These are phyloP conservation scores for Ceratorhiza oryzae-sativae DNA, from an alignment of 1,284 basidiomycete genomes.

Conservation along the genomic window DNA sequence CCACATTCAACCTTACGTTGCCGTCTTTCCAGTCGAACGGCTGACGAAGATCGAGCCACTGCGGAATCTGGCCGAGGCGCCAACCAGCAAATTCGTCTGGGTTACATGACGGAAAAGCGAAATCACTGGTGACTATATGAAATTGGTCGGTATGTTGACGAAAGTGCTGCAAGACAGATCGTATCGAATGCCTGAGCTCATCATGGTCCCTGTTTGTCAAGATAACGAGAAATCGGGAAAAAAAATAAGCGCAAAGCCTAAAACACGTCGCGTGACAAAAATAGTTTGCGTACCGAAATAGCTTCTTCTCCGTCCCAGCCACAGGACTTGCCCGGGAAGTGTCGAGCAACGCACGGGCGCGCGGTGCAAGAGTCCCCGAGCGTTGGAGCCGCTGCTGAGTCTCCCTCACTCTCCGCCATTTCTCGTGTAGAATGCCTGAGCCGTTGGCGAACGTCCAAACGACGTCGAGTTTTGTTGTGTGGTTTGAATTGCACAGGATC, in stretches of 20 bases:
- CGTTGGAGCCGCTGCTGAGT: constrained; percentile 35
- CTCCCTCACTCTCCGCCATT: constrained; percentile 22
- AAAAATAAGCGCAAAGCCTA: neutral
- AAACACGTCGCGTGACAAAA: neutral
- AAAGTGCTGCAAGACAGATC: constrained; percentile 42
- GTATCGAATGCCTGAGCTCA: constrained; percentile 42
- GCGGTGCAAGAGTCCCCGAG: constrained; percentile 14
- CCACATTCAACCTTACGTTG: constrained; percentile 21
- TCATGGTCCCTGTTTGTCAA: constrained; percentile 41
- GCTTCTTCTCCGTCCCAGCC: constrained; percentile 6
- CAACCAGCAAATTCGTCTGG: constrained; percentile 18
- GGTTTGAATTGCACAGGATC: neutral
- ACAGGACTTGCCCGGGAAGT: neutral
- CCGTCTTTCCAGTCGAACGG: constrained; percentile 32
- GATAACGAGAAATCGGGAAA: too few species aligned
- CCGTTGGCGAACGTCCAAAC: constrained; percentile 43
- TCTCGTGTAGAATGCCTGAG: constrained; percentile 38
- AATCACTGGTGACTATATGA: constrained; percentile 40
- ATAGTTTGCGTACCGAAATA: constrained; percentile 37
- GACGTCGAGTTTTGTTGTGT: constrained; percentile 37
- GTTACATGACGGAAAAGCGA: constrained; percentile 39
- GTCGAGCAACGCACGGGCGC: neutral
- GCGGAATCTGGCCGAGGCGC: constrained; percentile 42
- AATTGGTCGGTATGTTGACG: constrained; percentile 16
- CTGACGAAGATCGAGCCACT: constrained; percentile 38